Evolutionary conservation across 495 filamentous ascomycete genomes (phyloP).

Genomic region (Sphaerosporella brunnea): DNA sequence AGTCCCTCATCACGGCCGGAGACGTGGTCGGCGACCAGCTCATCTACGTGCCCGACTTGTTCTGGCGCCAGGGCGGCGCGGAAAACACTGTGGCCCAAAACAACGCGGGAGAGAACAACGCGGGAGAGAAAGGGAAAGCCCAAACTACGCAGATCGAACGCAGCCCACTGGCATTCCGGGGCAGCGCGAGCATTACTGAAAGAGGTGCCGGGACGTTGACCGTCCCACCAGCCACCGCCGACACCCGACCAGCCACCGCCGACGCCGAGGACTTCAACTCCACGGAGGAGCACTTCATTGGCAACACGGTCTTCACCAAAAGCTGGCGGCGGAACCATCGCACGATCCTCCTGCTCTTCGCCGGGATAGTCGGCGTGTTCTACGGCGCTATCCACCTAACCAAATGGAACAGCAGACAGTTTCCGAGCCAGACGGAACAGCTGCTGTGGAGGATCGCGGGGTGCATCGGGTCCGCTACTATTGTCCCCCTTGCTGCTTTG

Average conservation of each 20-base stretch:
- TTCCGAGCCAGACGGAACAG: neutral
- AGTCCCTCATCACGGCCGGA: neutral
- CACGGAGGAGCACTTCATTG: no score
- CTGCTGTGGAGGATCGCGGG: slow-evolving; percentile 1
- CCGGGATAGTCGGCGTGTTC: neutral
- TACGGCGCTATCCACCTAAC: neutral
- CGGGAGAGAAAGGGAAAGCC: neutral
- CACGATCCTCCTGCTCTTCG: neutral
- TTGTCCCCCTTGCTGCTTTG: neutral
- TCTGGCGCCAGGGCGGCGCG: neutral
- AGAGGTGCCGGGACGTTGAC: neutral
- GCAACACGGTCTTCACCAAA: no score
- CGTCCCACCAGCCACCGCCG: neutral
- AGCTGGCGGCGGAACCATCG: neutral
- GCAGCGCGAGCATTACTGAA: neutral
- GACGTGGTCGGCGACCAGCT: neutral
- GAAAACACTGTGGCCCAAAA: no score
- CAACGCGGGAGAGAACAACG: neutral
- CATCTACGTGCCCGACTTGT: neutral
- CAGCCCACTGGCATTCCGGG: neutral
- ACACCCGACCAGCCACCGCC: neutral
- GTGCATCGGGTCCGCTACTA: neutral
- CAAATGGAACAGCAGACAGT: neutral
- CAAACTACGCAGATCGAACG: neutral
- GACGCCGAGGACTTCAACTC: no score